Percentiles rank a stretch among this genome's conserved stretches.
These are phyloP conservation scores for Spatholobus suberectus DNA, from an alignment of 306 rosid species.

Conservation along the genomic window DNA sequence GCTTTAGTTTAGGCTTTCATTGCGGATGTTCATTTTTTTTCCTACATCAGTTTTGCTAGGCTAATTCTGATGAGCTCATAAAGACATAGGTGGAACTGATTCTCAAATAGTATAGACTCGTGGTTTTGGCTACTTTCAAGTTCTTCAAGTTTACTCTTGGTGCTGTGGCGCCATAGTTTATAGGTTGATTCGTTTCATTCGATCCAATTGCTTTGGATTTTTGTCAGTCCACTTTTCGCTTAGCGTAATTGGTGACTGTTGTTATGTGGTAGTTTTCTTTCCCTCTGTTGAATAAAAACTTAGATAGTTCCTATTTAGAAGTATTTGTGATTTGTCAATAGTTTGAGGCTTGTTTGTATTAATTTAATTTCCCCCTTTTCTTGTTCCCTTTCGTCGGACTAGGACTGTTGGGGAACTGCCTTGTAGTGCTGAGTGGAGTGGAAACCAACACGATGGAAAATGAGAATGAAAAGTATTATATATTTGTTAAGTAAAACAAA, in stretches of 20 bases:
- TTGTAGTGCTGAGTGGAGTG: neutral
- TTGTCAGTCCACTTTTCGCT: neutral
- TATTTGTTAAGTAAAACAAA: neutral
- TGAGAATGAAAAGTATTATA: neutral
- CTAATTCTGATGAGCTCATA: slow-evolving; percentile 97
- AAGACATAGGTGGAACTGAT: slow-evolving; percentile 79
- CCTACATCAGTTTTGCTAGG: slow-evolving; percentile 49
- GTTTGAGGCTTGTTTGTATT: neutral
- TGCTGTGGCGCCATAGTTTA: slow-evolving; percentile 91
- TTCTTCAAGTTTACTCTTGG: slow-evolving; percentile 97
- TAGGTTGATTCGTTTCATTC: slow-evolving; percentile 72
- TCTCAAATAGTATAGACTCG: slow-evolving; percentile 81
- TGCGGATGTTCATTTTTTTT: neutral
- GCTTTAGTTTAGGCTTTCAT: neutral
- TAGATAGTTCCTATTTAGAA: neutral
- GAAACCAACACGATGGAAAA: neutral
- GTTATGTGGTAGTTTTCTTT: neutral
- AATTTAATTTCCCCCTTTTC: no score
- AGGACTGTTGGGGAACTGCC: neutral
- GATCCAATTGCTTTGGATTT: no score
- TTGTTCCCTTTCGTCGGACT: no score
- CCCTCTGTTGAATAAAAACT: neutral
- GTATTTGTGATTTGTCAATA: neutral
- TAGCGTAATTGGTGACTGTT: neutral
- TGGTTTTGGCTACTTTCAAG: slow-evolving; percentile 70